Conservation (phyloP, 2,329 filamentous ascomycete genomes). For the Ophiocordyceps sinensis region DNA sequence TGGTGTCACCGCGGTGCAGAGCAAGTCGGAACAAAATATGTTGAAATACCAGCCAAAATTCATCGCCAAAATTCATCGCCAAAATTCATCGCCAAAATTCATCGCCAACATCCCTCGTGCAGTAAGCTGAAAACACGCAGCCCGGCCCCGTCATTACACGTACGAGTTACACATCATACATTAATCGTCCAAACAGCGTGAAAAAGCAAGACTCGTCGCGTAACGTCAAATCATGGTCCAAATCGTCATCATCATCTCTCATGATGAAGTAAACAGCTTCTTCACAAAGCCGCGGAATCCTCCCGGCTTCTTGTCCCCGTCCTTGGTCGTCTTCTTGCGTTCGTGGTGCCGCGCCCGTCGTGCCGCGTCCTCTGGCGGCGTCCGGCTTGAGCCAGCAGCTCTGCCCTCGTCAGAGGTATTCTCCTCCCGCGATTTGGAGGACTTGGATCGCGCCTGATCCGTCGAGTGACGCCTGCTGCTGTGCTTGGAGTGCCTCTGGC, state of each 20-base stretch:
- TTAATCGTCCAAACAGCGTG: slow-evolving; percentile 2
- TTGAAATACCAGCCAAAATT: no score
- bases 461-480: slow-evolving; percentile 13
- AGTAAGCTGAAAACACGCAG: no score
- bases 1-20: no score
- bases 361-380: slow-evolving; percentile 16
- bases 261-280: slow-evolving; percentile 18
- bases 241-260: neutral
- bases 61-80: no score
- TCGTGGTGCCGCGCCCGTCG: slow-evolving; percentile 19
- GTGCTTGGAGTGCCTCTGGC: slow-evolving; percentile 10
- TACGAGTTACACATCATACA: slow-evolving; percentile 4
- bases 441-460: slow-evolving; percentile 11
- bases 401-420: slow-evolving; percentile 9
- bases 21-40: no score
- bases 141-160: neutral
- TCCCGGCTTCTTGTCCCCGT: slow-evolving; percentile 14
- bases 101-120: no score
- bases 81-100: no score
- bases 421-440: slow-evolving; percentile 11
- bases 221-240: neutral
- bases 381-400: slow-evolving; percentile 7
- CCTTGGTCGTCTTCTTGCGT: slow-evolving; percentile 14
- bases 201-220: neutral
- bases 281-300: slow-evolving; percentile 22